Evolutionary conservation across 2,329 filamentous ascomycete genomes (phyloP), one percentile per base, ranked within the genome.

Genomic region (Colletotrichum sublineola): DNA sequence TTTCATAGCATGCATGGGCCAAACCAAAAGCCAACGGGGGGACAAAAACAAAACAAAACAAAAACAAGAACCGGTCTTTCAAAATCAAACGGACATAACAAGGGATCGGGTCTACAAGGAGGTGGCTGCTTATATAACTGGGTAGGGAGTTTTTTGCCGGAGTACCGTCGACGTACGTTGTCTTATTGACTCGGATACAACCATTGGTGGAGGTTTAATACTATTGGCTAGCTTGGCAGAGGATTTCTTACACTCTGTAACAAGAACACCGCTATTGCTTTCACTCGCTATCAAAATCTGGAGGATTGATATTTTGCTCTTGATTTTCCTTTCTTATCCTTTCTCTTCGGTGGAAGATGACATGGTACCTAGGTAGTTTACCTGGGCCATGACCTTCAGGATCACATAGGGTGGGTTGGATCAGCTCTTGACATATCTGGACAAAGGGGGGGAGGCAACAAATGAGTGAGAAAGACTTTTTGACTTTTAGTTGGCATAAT

Each of bases 1-100:
- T 69, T 60, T 72, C 50, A 69, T 24, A 64, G 46, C 69, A 73
- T 73, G 67, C 71, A 73, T 73, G 42, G 71, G 67, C 62, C 33
- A 65, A 65, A 40, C 61, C 67, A 44, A 65, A 65, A 40, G 67
- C 67, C 67, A 71, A 55, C 57, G 71, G 71, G 71, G 63, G 65
- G 67, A 71, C 71, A 50, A 73, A 71, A 67, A 70, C 56, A 55
- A 5, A 46, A 11, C 12, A 46, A 6, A n/a, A 46, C 8, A 24
- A n/a, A 38, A 2, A 11, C 8, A 42, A 44, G 40, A 66, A 63
- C 67, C 66, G 67, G 71, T 73, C 67, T 71, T 40, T 57, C 67
- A 73, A 73, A 73, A 68, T 60, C 66, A 63, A 71, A 46, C 56
- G 67, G 64, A 67, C 44, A 62, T 61, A 66, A 50, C 48, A 71